These are phyloP conservation scores for Polygonum maritimum DNA, from an alignment of 148 eudicot species.

Conservation along the genomic window DNA sequence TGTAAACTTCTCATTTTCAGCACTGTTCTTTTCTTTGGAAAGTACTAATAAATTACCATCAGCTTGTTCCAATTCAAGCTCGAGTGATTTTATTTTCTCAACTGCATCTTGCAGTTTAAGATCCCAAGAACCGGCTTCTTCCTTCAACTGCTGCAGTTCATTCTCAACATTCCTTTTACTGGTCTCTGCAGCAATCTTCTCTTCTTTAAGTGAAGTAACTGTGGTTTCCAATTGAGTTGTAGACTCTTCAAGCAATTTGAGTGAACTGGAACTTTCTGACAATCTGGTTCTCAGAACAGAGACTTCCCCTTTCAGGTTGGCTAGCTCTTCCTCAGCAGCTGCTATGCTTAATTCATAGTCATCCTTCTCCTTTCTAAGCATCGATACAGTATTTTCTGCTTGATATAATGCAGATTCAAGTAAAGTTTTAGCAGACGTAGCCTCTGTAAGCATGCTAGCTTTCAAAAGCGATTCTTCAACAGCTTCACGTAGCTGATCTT, in stretches of 20 bases:
- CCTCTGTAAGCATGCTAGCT: conserved; percentile 35
- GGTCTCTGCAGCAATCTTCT: conserved; percentile 39
- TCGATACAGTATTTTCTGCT: conserved; percentile 44
- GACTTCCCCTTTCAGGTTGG: conserved; percentile 51
- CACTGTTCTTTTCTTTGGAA: conserved; percentile 40
- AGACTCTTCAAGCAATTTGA: conserved; percentile 64
- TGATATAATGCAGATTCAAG: conserved; percentile 55
- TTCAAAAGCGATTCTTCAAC: conserved; percentile 30
- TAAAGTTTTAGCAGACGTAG: conserved; percentile 30
- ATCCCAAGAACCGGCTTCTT: conserved; percentile 46
- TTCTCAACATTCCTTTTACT: conserved; percentile 35
- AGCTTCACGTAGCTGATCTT: conserved; percentile 49
- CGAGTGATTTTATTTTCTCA: conserved; percentile 37
- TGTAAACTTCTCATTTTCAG: conserved; percentile 23
- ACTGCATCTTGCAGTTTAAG: conserved; percentile 47
- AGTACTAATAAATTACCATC: conserved; percentile 40
- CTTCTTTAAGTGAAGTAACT: conserved; percentile 44
- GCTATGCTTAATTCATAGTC: conserved; percentile 35
- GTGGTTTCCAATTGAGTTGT: conserved; percentile 44
- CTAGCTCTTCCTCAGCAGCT: conserved; percentile 52
- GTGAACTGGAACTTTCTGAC: conserved; percentile 42
- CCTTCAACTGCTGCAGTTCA: conserved; percentile 57
- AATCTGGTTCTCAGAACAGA: conserved; percentile 34
- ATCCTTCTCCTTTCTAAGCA: conserved; percentile 54
- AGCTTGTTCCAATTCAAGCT: conserved; percentile 47